Conservation (phyloP, 139 green algal species). For the Asterochloris sp. region DNA sequence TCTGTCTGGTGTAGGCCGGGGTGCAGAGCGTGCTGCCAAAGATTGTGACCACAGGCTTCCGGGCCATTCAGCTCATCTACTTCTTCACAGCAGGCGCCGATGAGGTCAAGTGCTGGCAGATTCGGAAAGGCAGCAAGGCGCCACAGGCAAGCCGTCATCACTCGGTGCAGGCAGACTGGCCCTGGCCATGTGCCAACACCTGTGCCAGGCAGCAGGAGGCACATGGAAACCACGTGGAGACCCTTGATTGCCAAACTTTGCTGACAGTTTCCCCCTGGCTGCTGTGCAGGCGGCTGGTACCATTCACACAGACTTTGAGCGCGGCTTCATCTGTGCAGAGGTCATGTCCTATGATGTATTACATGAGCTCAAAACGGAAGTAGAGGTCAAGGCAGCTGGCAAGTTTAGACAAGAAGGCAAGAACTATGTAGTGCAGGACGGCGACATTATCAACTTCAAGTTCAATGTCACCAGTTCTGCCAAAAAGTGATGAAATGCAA, state of each 20-base stretch:
- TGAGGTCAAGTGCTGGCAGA: constrained; percentile 97
- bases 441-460: constrained; percentile 97
- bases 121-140: constrained; percentile 82
- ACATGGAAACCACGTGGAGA: no score
- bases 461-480: constrained; percentile 57
- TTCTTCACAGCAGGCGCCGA: constrained; percentile 98
- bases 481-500: constrained; percentile 23
- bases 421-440: constrained; percentile 86
- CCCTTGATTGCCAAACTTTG: no score
- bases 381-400: constrained; percentile 85
- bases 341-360: constrained; percentile 85
- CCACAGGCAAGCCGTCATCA: constrained; percentile 51
- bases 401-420: constrained; percentile 99
- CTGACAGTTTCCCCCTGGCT: no score
- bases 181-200: no score
- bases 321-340: constrained; percentile 98
- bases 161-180: no score
- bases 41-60: constrained; percentile 97
- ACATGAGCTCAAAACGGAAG: constrained; percentile 77
- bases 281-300: constrained; percentile 78
- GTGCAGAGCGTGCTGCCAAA: constrained; percentile 72
- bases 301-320: constrained; percentile 99
- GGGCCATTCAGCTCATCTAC: constrained; percentile 93
- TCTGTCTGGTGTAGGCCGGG: constrained; percentile 22
- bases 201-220: no score